phyloP scores from a whole-genome alignment of 805 yeast genomes.

The Ogataea allantospora region DNA sequence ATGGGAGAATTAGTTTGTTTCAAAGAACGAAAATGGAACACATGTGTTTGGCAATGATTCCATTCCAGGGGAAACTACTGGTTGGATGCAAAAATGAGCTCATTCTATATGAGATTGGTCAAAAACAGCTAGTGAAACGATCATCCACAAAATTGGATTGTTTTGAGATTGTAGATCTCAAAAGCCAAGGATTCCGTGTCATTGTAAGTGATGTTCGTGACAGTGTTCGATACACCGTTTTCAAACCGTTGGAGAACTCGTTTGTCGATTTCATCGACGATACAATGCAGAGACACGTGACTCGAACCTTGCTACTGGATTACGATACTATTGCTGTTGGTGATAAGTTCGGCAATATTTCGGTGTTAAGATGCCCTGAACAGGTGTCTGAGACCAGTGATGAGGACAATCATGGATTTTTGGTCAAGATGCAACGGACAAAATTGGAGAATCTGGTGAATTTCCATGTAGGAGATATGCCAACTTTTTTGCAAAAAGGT shows the following conservation, averaged over 20 bases:
- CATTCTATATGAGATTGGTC: slow-evolving; percentile 70
- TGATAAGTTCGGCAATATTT: slow-evolving; percentile 82
- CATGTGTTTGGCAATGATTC: slow-evolving; percentile 46
- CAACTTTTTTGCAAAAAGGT: slow-evolving; percentile 57
- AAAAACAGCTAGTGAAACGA: slow-evolving; percentile 73
- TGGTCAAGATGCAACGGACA: slow-evolving; percentile 38
- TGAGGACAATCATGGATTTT: slow-evolving; percentile 46
- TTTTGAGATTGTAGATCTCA: slow-evolving; percentile 52
- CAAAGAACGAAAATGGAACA: slow-evolving; percentile 61
- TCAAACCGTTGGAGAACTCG: slow-evolving; percentile 43
- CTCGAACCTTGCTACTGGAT: slow-evolving; percentile 62
- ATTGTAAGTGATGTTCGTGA: slow-evolving; percentile 71
- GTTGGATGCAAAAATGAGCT: slow-evolving; percentile 55
- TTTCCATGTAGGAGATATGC: slow-evolving; percentile 67
- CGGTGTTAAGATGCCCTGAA: slow-evolving; percentile 61
- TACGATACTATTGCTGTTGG: slow-evolving; percentile 77
- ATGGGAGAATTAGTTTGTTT: slow-evolving; percentile 43
- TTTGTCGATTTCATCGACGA: slow-evolving; percentile 75
- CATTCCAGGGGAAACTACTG: slow-evolving; percentile 60
- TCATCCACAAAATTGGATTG: slow-evolving; percentile 47
- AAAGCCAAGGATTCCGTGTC: slow-evolving; percentile 55
- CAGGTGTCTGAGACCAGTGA: slow-evolving; percentile 47
- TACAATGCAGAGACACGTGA: slow-evolving; percentile 60
- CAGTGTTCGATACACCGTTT: slow-evolving; percentile 59
- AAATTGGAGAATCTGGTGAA: slow-evolving; percentile 54